Base-by-base conservation (phyloP, 768 basidiomycete species). In the Collybiopsis confluens region DNA sequence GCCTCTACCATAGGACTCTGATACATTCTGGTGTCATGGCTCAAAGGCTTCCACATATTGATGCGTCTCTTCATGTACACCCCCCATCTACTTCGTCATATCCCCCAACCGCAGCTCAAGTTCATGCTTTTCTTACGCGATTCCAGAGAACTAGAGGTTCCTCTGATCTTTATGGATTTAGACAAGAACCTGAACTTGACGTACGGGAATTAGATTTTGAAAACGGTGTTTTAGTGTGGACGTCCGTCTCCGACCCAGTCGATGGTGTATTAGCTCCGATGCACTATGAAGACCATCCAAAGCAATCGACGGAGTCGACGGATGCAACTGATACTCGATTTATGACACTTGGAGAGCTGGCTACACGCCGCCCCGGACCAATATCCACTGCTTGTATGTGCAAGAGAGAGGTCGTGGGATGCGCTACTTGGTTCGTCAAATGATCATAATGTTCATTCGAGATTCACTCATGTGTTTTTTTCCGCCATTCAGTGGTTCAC, bases 361-460 rank as follows among this genome's bases (percentile, higher is more conserved):
- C 50, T 1, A 43, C 35, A 13, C 50, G 26, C 13, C 50, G 38
- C 28, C 50, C 38, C 20, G 38, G 50, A 15, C 41, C 50, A 18
- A 52, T 41, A 73, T 77, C 36, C 76, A 75, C 64, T 56, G 68
- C 79, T 2, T 88, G 86, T 58, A 85, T 86, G 13, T 89, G 86
- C 59, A 64, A 82, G 36, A 76, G 82, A 30, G 84, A 87, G 64
- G 85, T 84, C 4, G 71, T 89, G 9, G 86, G 83, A 18, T 89
- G 86, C 67, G 73, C 77, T 2, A 73, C 73, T 42, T 86, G 82
- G 81, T 75, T 49, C 62, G 76, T 67, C 1, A 10, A 7, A 47
- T 10, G 20, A 15, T 27, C 3, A 23, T 1, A 33, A 49, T 13
- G n/a, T 50, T 53, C n/a, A 20, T 26, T 43, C 16, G 46, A 21